A percentile compares a stretch with the other conserved stretches of the same genome.
Conservation (phyloP, 345 rosid species). For the Bruguiera parviflora region DNA sequence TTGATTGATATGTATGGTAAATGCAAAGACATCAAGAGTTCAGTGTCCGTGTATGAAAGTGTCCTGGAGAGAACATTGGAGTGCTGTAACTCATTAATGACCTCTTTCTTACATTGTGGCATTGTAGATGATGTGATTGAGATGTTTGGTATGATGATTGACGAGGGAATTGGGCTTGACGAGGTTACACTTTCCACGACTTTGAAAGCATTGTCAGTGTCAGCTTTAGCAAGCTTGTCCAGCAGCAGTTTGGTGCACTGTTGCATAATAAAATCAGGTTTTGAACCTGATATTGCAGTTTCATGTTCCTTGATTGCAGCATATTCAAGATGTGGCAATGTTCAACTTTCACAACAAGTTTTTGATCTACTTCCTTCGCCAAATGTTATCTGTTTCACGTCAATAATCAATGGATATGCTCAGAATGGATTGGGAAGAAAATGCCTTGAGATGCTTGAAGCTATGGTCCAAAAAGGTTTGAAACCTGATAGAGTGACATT, state of each 20-base stretch:
- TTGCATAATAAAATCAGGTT: slow-evolving; percentile 56
- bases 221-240: slow-evolving; percentile 34
- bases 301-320: slow-evolving; percentile 65
- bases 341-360: slow-evolving; percentile 45
- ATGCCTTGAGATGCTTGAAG: slow-evolving; percentile 50
- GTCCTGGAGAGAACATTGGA: slow-evolving; percentile 38
- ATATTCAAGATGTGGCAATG: slow-evolving; percentile 64
- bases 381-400: slow-evolving; percentile 59
- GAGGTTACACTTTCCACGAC: slow-evolving; percentile 60
- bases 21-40: slow-evolving; percentile 58
- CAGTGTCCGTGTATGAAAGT: slow-evolving; percentile 41
- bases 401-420: slow-evolving; percentile 61
- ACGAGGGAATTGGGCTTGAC: slow-evolving; percentile 62
- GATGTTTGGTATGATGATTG: slow-evolving; percentile 74
- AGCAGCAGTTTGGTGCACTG: slow-evolving; percentile 52
- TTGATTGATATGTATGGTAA: slow-evolving; percentile 73
- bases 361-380: slow-evolving; percentile 49
- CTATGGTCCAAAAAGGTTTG: slow-evolving; percentile 49
- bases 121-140: slow-evolving; percentile 51
- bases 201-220: slow-evolving; percentile 57
- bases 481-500: slow-evolving; percentile 68
- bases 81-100: slow-evolving; percentile 68
- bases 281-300: slow-evolving; percentile 57
- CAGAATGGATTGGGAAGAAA: slow-evolving; percentile 68
- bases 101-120: slow-evolving; percentile 58